A percentile compares a stretch with the other conserved stretches of the same genome.
phyloP scores from a whole-genome alignment of 2,329 filamentous ascomycete species.

The Rutstroemia sp. region DNA sequence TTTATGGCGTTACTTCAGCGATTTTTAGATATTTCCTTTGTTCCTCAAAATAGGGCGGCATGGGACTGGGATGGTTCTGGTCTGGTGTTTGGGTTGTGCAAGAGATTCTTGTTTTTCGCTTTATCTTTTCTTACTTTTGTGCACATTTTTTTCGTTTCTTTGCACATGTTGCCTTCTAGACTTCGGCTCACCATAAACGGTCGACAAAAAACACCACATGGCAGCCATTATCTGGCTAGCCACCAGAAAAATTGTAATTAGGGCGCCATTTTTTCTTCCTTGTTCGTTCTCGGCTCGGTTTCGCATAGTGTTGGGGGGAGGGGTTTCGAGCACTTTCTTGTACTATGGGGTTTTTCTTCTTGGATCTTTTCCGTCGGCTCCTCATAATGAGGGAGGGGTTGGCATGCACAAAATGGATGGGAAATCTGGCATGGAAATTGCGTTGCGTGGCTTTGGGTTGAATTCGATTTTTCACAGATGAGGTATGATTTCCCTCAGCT shows the following conservation, averaged over 20 bases:
- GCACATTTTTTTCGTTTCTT: constrained; percentile 13
- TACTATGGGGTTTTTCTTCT: constrained; percentile 23
- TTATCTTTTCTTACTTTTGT: too few relatives aligned
- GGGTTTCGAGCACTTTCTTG: constrained; percentile 28
- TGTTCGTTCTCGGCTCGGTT: constrained; percentile 13
- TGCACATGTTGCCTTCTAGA: constrained; percentile 26
- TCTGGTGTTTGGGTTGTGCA: constrained; percentile 31
- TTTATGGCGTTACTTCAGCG: constrained; percentile 29
- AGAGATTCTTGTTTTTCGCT: constrained; percentile 22
- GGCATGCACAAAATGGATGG: constrained; percentile 28
- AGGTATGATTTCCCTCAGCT: not conserved
- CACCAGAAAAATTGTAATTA: constrained; percentile 31
- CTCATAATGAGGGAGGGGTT: constrained; percentile 16
- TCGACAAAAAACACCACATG: constrained; percentile 22
- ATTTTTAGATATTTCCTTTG: constrained; percentile 27
- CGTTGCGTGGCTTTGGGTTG: constrained; percentile 14
- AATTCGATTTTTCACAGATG: constrained; percentile 1
- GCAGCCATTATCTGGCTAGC: constrained; percentile 22
- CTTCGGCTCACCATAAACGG: constrained; percentile 16
- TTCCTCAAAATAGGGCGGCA: constrained; percentile 31
- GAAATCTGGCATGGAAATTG: constrained; percentile 14
- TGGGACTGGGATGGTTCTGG: constrained; percentile 28
- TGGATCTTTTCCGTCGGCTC: constrained; percentile 19
- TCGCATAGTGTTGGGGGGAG: constrained; percentile 13
- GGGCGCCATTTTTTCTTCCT: constrained; percentile 27